These are phyloP conservation scores for Diaporthe capsici DNA, from an alignment of 2,329 filamentous ascomycete species.

Conservation along the genomic window DNA sequence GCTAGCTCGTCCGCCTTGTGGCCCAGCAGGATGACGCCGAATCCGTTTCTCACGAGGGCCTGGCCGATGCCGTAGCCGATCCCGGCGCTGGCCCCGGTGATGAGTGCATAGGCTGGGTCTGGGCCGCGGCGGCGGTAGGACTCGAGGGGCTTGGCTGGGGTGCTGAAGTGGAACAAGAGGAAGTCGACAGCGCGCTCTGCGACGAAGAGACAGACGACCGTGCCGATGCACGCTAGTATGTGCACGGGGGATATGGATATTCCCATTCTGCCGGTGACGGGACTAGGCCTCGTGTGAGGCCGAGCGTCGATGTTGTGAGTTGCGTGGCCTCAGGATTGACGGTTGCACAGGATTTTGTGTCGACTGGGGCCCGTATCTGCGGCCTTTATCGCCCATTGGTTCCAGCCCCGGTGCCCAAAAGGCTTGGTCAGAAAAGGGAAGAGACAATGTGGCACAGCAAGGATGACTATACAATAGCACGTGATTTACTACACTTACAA, in stretches of 20 bases:
- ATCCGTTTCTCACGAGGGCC: slow-evolving; percentile 51
- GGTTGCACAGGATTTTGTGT: neutral
- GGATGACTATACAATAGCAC: neutral
- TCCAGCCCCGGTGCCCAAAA: neutral
- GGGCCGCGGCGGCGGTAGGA: slow-evolving; percentile 46
- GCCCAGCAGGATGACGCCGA: slow-evolving; percentile 52
- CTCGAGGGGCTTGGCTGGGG: slow-evolving; percentile 44
- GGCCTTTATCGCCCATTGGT: neutral
- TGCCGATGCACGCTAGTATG: slow-evolving; percentile 43
- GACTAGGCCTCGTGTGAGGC: no score
- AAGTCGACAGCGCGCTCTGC: slow-evolving; percentile 41
- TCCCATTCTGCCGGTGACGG: neutral
- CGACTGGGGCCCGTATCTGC: neutral
- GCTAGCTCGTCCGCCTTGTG: slow-evolving; percentile 50
- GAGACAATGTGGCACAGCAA: neutral
- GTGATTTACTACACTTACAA: neutral
- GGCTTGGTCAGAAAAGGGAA: neutral
- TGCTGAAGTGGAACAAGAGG: slow-evolving; percentile 45
- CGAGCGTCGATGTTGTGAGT: neutral
- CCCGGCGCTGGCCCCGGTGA: slow-evolving; percentile 54
- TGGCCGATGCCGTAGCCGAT: slow-evolving; percentile 53
- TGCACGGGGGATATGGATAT: neutral
- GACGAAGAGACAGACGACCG: slow-evolving; percentile 40
- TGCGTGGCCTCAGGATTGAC: neutral
- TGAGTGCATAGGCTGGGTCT: slow-evolving; percentile 48